These are phyloP conservation scores for Pleomassaria siparia DNA, from an alignment of 2,329 filamentous ascomycete genomes.

Conservation along the genomic window DNA sequence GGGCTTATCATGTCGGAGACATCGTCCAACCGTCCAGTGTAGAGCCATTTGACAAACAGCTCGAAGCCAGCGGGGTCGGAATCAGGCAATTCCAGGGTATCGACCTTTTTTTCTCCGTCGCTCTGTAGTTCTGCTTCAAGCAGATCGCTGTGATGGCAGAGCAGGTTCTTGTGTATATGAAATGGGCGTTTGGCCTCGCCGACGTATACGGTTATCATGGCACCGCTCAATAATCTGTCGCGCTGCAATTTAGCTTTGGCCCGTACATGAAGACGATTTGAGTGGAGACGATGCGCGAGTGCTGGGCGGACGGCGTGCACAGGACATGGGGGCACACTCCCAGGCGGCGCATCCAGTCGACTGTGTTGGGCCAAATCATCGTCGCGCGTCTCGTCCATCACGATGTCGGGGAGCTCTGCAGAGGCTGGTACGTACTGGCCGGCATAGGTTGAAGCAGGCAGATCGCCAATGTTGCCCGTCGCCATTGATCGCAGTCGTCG, in stretches of 20 bases:
- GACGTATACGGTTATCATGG: constrained; percentile 55
- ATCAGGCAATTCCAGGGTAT: constrained; percentile 51
- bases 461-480: constrained; percentile 49
- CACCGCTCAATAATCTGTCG: constrained; percentile 56
- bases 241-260: constrained; percentile 50
- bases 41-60: constrained; percentile 59
- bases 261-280: constrained; percentile 41
- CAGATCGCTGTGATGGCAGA: constrained; percentile 55
- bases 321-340: constrained; percentile 11
- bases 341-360: constrained; percentile 19
- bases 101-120: constrained; percentile 40
- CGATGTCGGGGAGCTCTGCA: constrained; percentile 5
- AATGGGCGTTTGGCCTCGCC: constrained; percentile 51
- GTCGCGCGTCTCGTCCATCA: constrained; percentile 17
- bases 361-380: constrained; percentile 9
- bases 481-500: constrained; percentile 44
- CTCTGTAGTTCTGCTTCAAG: constrained; percentile 44
- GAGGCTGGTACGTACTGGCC: constrained; percentile 49
- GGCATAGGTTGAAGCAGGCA: constrained; percentile 53
- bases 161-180: constrained; percentile 55
- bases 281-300: constrained; percentile 40
- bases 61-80: constrained; percentile 56
- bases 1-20: constrained; percentile 48
- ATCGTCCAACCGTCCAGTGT: constrained; percentile 56
- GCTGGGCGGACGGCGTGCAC: constrained; percentile 26